A percentile compares a stretch with the other conserved stretches of the same genome.
These are phyloP conservation scores for Spathaspora girioi DNA, from an alignment of 805 yeast species.

Conservation along the genomic window DNA sequence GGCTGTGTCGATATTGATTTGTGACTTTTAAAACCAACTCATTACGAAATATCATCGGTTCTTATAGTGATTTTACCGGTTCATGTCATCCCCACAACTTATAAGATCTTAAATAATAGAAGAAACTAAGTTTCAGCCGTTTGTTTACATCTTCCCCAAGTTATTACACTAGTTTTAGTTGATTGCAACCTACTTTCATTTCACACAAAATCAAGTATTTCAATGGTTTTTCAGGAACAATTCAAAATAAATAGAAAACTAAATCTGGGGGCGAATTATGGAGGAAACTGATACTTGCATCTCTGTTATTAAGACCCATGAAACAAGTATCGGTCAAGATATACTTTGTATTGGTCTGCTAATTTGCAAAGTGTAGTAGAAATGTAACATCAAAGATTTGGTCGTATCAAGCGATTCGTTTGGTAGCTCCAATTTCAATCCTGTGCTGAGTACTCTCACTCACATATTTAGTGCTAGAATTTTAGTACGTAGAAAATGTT, in stretches of 20 bases:
- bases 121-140: neutral
- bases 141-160: neutral
- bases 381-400: too few relatives aligned
- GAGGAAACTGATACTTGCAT: too few relatives aligned
- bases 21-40: neutral
- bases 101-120: neutral
- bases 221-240: neutral
- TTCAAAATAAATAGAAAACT: neutral
- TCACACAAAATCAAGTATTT: neutral
- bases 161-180: neutral
- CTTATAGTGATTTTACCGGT: neutral
- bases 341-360: too few relatives aligned
- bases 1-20: neutral
- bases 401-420: too few relatives aligned
- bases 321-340: too few relatives aligned
- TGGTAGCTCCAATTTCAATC: too few relatives aligned
- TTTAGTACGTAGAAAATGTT: too few relatives aligned
- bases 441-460: too few relatives aligned
- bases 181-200: neutral
- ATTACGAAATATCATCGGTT: too few relatives aligned
- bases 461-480: too few relatives aligned
- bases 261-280: neutral
- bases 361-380: too few relatives aligned
- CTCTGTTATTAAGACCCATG: too few relatives aligned
- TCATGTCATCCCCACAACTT: neutral